Conservation (phyloP, 2,329 filamentous ascomycete species). For the Stagonosporopsis chrysanthemi region DNA sequence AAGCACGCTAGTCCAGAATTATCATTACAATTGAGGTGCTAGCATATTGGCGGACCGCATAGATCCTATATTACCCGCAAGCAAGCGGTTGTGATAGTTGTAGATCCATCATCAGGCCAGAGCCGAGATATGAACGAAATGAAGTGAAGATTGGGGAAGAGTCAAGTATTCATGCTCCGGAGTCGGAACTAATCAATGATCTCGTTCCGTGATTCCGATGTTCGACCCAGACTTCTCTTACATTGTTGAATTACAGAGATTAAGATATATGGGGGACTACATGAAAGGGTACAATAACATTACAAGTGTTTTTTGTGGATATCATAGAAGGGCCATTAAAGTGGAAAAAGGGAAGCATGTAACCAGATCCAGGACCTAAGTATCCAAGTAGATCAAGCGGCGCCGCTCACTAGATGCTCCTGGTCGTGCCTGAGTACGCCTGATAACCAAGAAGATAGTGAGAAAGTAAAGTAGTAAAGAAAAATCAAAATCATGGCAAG, state of each 20-base stretch:
- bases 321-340: slow-evolving; percentile 10
- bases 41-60: background rate
- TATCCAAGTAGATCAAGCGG: background rate
- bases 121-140: background rate
- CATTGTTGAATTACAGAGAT: background rate
- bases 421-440: background rate
- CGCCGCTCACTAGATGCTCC: background rate
- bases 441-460: background rate
- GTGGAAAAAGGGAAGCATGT: background rate
- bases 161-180: background rate
- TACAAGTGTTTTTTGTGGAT: slow-evolving; percentile 15
- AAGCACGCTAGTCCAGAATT: slow-evolving; percentile 1
- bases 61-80: background rate
- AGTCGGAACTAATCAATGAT: background rate
- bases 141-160: background rate
- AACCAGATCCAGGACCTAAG: background rate
- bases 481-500: slow-evolving; percentile 20
- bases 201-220: background rate
- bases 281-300: slow-evolving; percentile 10
- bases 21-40: background rate
- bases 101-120: background rate
- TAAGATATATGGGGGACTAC: slow-evolving; percentile 12
- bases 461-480: background rate
- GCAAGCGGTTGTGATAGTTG: background rate
- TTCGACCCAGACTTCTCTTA: background rate